Evolutionary conservation across 106 monocot species (phyloP).

Genomic region (Phalaenopsis equestris): DNA sequence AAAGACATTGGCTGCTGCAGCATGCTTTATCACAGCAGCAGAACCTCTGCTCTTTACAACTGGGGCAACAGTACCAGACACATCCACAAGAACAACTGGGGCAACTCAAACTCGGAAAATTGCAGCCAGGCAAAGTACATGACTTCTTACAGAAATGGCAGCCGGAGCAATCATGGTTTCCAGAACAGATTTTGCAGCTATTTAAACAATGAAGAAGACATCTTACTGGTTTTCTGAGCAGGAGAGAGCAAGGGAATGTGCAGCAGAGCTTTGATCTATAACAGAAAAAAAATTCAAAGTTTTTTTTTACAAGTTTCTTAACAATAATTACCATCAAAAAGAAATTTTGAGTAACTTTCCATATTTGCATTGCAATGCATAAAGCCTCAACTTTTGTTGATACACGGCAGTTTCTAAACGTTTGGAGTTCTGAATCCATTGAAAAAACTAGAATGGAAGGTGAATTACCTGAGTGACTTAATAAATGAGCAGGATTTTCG

Average conservation of each 20-base stretch:
- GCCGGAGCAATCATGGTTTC: neutral
- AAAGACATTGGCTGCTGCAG: conserved; percentile 9
- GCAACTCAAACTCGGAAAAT: neutral
- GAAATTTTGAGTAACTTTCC: neutral
- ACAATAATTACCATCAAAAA: neutral
- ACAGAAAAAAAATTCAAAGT: neutral
- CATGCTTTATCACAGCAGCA: conserved; percentile 1
- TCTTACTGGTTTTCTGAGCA: neutral
- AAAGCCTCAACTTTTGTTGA: neutral
- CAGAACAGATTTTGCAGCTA: neutral
- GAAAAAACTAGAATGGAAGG: neutral
- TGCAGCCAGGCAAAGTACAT: neutral
- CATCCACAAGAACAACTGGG: conserved; percentile 6
- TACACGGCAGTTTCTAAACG: neutral
- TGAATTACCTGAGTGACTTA: conserved; percentile 3
- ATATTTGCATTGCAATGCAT: neutral
- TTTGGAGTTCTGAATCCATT: neutral
- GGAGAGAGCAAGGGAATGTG: conserved; percentile 3
- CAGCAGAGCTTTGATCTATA: neutral
- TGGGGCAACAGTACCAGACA: conserved; percentile 7
- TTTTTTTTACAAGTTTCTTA: neutral
- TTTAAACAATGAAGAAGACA: neutral
- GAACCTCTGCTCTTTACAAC: neutral
- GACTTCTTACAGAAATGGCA: neutral
- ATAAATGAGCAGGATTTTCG: neutral